Evolutionary conservation across 176 grass and related monocot species (phyloP).

Genomic region (Elaeis guineensis): DNA sequence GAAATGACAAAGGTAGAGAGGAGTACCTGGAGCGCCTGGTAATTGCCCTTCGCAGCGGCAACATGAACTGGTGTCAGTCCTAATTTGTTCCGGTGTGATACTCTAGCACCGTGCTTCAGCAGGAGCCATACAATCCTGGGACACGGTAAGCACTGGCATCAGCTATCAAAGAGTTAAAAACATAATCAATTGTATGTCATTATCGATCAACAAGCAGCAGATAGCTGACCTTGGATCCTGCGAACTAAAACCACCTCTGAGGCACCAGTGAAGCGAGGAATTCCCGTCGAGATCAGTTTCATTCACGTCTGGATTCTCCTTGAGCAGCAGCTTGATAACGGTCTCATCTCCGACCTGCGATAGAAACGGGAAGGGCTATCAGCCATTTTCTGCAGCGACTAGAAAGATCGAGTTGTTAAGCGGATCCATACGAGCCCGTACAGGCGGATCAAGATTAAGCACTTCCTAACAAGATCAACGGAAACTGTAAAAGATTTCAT

Average conservation of each 20-base stretch:
- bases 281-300: conserved; percentile 47
- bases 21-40: conserved; percentile 50
- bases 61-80: conserved; percentile 48
- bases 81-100: conserved; percentile 49
- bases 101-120: conserved; percentile 48
- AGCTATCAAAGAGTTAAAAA: neutral
- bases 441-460: too few relatives aligned
- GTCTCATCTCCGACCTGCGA: conserved; percentile 34
- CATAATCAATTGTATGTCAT: too few relatives aligned
- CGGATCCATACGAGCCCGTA: too few relatives aligned
- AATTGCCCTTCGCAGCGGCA: conserved; percentile 51
- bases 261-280: conserved; percentile 60
- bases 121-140: conserved; percentile 46
- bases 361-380: neutral
- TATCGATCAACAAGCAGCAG: neutral
- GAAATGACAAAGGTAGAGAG: conserved; percentile 5
- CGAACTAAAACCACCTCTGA: conserved; percentile 36
- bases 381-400: too few relatives aligned
- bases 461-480: too few relatives aligned
- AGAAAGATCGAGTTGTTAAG: too few relatives aligned
- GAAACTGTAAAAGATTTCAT: too few relatives aligned
- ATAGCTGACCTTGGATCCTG: conserved; percentile 38
- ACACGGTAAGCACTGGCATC: conserved; percentile 1
- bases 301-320: conserved; percentile 38
- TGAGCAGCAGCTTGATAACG: conserved; percentile 51